Evolutionary conservation across 345 rosid species (phyloP).

Genomic region (Populus tremula): DNA sequence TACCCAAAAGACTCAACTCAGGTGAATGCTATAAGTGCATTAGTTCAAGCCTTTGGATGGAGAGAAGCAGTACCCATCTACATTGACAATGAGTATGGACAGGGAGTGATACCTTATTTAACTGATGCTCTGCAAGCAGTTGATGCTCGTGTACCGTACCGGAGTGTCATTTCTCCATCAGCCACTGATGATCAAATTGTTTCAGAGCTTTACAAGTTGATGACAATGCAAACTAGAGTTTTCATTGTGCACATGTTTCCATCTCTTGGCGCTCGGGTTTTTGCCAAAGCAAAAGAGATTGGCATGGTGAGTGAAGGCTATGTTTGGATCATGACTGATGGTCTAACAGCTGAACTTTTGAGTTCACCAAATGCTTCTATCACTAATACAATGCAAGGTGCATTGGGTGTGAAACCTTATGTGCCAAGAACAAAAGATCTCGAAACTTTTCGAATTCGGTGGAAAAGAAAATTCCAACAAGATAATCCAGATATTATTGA

Average conservation of each 20-base stretch:
- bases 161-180: conserved; percentile 6
- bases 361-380: conserved; percentile 27
- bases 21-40: conserved; percentile 6
- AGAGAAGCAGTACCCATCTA: conserved; percentile 52
- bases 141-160: too few species aligned
- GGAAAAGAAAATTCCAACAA: conserved; percentile 20
- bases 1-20: conserved; percentile 8
- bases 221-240: conserved; percentile 51
- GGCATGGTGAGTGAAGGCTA: conserved; percentile 75
- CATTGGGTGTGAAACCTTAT: conserved; percentile 38
- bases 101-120: conserved; percentile 39
- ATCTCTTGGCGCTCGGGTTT: conserved; percentile 35
- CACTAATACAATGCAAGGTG: conserved; percentile 44
- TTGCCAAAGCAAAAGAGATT: conserved; percentile 42
- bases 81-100: conserved; percentile 41
- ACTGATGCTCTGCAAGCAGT: too few species aligned
- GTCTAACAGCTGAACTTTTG: conserved; percentile 49
- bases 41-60: conserved; percentile 28
- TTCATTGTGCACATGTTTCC: conserved; percentile 48
- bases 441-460: conserved; percentile 18
- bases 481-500: conserved; percentile 12
- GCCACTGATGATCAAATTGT: conserved; percentile 45
- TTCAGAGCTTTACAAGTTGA: conserved; percentile 48
- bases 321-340: conserved; percentile 67
- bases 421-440: conserved; percentile 19